A percentile compares a stretch with the other conserved stretches of the same genome.
Conservation (phyloP, 805 yeast species). For the Starmerella vaccinii region DNA sequence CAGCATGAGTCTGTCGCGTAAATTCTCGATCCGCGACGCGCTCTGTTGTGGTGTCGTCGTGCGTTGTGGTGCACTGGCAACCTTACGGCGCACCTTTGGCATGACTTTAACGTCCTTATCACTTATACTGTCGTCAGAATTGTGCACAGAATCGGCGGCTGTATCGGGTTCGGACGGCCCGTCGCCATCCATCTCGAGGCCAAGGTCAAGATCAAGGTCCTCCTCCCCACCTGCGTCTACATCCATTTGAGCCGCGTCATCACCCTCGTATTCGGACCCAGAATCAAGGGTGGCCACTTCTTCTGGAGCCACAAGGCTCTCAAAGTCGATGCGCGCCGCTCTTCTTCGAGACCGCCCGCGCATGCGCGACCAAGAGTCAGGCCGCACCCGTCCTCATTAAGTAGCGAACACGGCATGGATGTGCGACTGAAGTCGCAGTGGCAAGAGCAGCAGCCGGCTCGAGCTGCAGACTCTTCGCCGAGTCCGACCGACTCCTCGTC, state of each 20-base stretch:
- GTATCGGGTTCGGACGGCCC: background rate
- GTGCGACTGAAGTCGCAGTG: slow-evolving; percentile 10
- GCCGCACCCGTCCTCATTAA: background rate
- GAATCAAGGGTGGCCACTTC: background rate
- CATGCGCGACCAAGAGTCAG: slow-evolving; percentile 8
- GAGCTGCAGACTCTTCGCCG: background rate
- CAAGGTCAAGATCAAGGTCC: background rate
- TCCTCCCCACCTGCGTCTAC: background rate
- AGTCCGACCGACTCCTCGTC: background rate
- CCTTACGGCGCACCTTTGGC: background rate
- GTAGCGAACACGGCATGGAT: slow-evolving; percentile 8
- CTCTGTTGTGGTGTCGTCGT: background rate
- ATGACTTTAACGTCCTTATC: background rate
- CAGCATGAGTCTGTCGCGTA: slow-evolving; percentile 37
- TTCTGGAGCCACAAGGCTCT: background rate
- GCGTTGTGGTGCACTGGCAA: background rate
- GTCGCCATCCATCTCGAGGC: background rate
- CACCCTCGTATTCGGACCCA: background rate
- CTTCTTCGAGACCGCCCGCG: slow-evolving; percentile 3
- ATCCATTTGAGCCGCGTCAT: background rate
- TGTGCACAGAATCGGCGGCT: background rate
- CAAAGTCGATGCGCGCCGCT: slow-evolving; percentile 1
- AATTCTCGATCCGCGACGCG: slow-evolving; percentile 26
- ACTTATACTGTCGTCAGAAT: background rate
- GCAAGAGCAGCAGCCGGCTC: slow-evolving; percentile 8